Evolutionary conservation across 2,329 filamentous ascomycete genomes (phyloP).

Genomic region (Xylariaceae sp.): DNA sequence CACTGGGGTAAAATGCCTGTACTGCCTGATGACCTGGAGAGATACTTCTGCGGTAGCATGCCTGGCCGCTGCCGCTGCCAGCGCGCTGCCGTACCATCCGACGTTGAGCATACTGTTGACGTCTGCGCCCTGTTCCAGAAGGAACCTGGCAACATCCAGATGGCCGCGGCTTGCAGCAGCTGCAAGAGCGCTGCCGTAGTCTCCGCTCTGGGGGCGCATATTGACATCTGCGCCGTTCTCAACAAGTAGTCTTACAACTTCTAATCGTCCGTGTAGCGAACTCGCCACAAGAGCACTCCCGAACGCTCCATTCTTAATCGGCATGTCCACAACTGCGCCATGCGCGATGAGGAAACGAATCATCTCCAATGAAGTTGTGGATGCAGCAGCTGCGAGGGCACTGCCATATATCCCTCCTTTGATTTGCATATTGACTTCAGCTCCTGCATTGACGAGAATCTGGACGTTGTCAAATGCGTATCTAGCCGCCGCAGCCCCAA

Average conservation of each 20-base stretch:
- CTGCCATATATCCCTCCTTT: not conserved
- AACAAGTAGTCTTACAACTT: too few relatives aligned
- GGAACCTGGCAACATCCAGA: not conserved
- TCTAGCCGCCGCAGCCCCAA: not conserved
- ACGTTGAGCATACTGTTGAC: not conserved
- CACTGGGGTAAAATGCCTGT: too few relatives aligned
- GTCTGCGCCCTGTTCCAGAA: not conserved
- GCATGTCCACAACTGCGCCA: too few relatives aligned
- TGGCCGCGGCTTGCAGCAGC: not conserved
- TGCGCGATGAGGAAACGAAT: too few relatives aligned
- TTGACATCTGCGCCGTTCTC: too few relatives aligned
- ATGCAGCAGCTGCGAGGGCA: not conserved
- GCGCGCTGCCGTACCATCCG: not conserved
- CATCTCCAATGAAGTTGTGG: too few relatives aligned
- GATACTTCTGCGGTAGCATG: too few relatives aligned
- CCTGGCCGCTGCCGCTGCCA: not conserved
- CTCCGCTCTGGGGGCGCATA: too few relatives aligned
- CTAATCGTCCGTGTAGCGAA: too few relatives aligned
- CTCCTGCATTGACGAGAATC: not conserved
- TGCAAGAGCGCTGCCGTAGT: not conserved
- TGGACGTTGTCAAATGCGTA: not conserved
- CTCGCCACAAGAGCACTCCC: too few relatives aligned
- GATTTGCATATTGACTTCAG: slow-evolving; percentile 2
- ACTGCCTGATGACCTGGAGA: too few relatives aligned
- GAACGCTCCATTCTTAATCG: too few relatives aligned